phyloP scores from a whole-genome alignment of 2,329 filamentous ascomycete species.

The Epicoccum sorghinum region DNA sequence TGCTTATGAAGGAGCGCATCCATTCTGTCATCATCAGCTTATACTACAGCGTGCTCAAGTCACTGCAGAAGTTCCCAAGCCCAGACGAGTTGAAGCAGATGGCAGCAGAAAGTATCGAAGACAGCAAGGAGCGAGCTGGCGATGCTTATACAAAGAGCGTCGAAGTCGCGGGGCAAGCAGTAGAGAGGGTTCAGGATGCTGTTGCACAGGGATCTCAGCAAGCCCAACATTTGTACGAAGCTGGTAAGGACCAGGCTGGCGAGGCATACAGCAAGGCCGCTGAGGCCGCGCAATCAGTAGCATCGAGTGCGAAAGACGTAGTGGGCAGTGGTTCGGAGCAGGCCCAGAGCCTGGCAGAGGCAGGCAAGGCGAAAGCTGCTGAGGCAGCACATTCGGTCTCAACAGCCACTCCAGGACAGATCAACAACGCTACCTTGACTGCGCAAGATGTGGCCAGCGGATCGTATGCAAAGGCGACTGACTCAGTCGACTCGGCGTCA shows the following conservation, averaged over 20 bases:
- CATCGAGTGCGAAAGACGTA: slow-evolving; percentile 18
- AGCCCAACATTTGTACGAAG: slow-evolving; percentile 34
- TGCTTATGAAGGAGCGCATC: slow-evolving; percentile 81
- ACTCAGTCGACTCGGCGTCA: slow-evolving; percentile 25
- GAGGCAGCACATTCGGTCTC: slow-evolving; percentile 20
- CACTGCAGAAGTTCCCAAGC: slow-evolving; percentile 50
- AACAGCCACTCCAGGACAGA: slow-evolving; percentile 25
- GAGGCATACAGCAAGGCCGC: slow-evolving; percentile 16
- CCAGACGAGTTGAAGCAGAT: slow-evolving; percentile 47
- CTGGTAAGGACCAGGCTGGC: slow-evolving; percentile 31
- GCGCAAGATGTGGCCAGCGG: slow-evolving; percentile 29
- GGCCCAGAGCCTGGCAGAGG: slow-evolving; percentile 19
- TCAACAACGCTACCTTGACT: slow-evolving; percentile 4
- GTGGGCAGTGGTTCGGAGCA: slow-evolving; percentile 33
- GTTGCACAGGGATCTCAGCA: slow-evolving; percentile 34
- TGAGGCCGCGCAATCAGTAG: slow-evolving; percentile 18
- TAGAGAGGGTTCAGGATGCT: slow-evolving; percentile 33
- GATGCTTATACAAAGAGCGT: slow-evolving; percentile 31
- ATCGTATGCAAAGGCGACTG: slow-evolving; percentile 22
- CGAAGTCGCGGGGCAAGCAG: slow-evolving; percentile 33
- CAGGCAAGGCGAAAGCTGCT: slow-evolving; percentile 28
- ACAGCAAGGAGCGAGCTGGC: slow-evolving; percentile 38
- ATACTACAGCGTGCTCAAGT: slow-evolving; percentile 69
- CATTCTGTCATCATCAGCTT: slow-evolving; percentile 73
- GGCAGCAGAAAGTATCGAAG: slow-evolving; percentile 37